Percentiles rank a stretch among this genome's conserved stretches.
Evolutionary conservation across 129 eudicot species (phyloP).

Genomic region (Flaveria linearis): DNA sequence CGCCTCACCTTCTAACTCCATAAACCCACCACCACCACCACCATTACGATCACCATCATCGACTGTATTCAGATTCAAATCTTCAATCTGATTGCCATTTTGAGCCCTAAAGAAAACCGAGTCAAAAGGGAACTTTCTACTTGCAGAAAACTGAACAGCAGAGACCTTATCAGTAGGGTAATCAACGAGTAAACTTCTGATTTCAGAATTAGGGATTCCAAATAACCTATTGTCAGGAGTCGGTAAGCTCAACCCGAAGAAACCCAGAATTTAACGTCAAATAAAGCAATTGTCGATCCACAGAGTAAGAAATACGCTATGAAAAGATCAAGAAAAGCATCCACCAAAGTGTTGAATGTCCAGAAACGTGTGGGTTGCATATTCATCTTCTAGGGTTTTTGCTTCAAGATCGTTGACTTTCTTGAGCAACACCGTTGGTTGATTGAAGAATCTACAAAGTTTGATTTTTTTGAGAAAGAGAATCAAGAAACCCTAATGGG

Average conservation of each 20-base stretch:
- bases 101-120: slow-evolving; percentile 33
- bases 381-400: slow-evolving; percentile 51
- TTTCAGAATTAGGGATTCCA: slow-evolving; percentile 32
- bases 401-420: background rate
- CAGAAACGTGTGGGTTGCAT: slow-evolving; percentile 47
- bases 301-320: slow-evolving; percentile 79
- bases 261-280: slow-evolving; percentile 54
- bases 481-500: slow-evolving; percentile 25
- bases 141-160: slow-evolving; percentile 56
- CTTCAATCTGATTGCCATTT: slow-evolving; percentile 15
- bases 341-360: slow-evolving; percentile 68
- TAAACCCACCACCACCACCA: slow-evolving; percentile 27
- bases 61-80: slow-evolving; percentile 28
- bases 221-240: slow-evolving; percentile 58
- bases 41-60: slow-evolving; percentile 19
- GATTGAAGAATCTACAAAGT: slow-evolving; percentile 7
- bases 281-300: slow-evolving; percentile 62
- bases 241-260: slow-evolving; percentile 71
- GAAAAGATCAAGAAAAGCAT: slow-evolving; percentile 87
- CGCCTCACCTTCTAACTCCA: slow-evolving; percentile 61
- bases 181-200: slow-evolving; percentile 58
- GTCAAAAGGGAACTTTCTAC: slow-evolving; percentile 71
- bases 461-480: background rate
- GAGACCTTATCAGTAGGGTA: slow-evolving; percentile 57
- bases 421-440: slow-evolving; percentile 10